Evolutionary conservation across 2,329 filamentous ascomycete species (phyloP).

Genomic region (Paraphoma sp.): DNA sequence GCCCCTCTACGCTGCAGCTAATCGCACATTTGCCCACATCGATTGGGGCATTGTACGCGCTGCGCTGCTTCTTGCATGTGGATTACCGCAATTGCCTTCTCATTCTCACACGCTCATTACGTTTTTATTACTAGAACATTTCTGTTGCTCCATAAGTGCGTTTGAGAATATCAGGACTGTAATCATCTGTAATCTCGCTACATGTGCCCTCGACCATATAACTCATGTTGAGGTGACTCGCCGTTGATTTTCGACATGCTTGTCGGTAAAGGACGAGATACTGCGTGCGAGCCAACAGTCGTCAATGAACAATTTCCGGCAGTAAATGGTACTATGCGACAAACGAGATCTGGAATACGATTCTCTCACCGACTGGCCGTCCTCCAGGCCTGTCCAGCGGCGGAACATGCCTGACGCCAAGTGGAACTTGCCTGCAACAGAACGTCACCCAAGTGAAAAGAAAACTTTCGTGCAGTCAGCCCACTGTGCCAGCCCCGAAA

Average conservation of each 20-base stretch:
- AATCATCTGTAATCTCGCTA: too few species aligned
- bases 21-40: conserved; percentile 27
- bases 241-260: too few species aligned
- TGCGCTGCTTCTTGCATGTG: conserved; percentile 16
- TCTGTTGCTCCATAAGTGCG: neutral
- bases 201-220: too few species aligned
- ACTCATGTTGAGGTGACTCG: too few species aligned
- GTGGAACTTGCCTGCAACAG: conserved; percentile 12
- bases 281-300: too few species aligned
- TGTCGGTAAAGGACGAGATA: too few species aligned
- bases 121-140: neutral
- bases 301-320: too few species aligned
- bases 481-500: conserved; percentile 22
- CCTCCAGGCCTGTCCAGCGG: too few species aligned
- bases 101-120: neutral
- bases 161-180: too few species aligned
- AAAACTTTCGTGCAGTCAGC: conserved; percentile 35
- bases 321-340: too few species aligned
- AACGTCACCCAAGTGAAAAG: conserved; percentile 34
- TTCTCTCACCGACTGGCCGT: neutral
- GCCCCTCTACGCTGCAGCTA: conserved; percentile 40
- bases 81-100: conserved; percentile 8
- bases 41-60: conserved; percentile 34
- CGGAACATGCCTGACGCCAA: neutral
- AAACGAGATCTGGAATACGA: neutral